Evolutionary conservation across 306 rosid species (phyloP).

Genomic region (Herpetospermum pedunculosum): DNA sequence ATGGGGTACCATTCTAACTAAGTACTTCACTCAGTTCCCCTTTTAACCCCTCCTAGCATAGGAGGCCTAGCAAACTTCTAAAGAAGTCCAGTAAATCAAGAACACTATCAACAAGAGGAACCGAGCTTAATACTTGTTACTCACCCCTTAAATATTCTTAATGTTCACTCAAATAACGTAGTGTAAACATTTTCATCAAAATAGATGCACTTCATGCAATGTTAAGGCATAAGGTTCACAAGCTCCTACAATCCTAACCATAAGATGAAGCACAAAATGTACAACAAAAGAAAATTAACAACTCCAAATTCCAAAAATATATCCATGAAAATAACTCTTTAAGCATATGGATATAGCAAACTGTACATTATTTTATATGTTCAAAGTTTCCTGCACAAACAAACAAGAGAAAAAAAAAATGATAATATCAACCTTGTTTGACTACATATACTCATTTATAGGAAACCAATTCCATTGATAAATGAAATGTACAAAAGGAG

Average conservation of each 20-base stretch:
- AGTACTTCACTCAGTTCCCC: too few species aligned
- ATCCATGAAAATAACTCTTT: neutral
- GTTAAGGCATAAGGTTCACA: neutral
- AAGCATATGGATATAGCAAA: neutral
- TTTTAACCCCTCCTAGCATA: too few species aligned
- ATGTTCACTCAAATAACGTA: neutral
- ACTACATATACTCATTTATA: neutral
- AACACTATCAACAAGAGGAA: neutral
- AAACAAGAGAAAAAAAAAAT: neutral
- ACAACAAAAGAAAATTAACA: neutral
- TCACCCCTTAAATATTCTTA: neutral
- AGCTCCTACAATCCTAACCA: neutral
- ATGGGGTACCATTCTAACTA: too few species aligned
- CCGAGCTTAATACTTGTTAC: neutral
- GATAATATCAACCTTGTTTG: neutral
- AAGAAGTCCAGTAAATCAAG: neutral
- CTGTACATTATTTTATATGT: neutral
- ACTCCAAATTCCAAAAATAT: neutral
- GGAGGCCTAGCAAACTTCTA: too few species aligned
- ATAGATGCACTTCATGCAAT: neutral
- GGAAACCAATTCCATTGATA: neutral
- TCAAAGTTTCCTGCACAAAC: neutral
- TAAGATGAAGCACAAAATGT: neutral
- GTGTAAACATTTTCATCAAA: neutral
- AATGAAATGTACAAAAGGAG: neutral